A percentile compares a stretch with the other conserved stretches of the same genome.
Evolutionary conservation across 352 stramenopile genomes (phyloP).

Genomic region (Pythium guiyangense): DNA sequence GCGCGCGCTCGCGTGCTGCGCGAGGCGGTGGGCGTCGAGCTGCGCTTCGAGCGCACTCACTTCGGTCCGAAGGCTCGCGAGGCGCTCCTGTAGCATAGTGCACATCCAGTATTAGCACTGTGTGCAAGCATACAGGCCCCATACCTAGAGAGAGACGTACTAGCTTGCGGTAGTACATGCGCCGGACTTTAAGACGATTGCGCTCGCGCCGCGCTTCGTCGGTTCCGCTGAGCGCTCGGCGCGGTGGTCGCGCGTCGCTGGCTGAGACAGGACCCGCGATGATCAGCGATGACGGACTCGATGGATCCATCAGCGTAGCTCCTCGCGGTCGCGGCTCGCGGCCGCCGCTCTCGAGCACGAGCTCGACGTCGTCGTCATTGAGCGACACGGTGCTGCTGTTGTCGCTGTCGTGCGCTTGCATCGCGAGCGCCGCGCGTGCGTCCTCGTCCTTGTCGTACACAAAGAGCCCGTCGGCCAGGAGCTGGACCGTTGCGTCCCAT

Average conservation of each 20-base stretch:
- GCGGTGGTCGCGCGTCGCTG: neutral
- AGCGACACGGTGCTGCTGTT: neutral
- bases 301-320: too few relatives aligned
- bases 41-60: conserved; percentile 2
- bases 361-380: conserved; percentile 1
- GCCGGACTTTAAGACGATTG: conserved; percentile 15
- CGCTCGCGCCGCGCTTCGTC: conserved; percentile 12
- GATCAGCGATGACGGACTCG: too few relatives aligned
- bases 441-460: neutral
- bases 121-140: neutral
- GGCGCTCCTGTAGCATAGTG: conserved; percentile 2
- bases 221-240: neutral
- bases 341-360: neutral
- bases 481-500: conserved; percentile 5
- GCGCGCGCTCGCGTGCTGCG: neutral
- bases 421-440: neutral
- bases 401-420: neutral
- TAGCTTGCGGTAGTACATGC: conserved; percentile 17
- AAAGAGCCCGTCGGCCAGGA: conserved; percentile 1
- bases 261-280: too few relatives aligned
- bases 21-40: neutral
- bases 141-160: conserved; percentile 1
- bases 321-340: neutral
- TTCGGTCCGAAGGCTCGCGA: conserved; percentile 3
- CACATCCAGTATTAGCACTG: neutral